A percentile compares a stretch with the other conserved stretches of the same genome.
Evolutionary conservation across 352 stramenopile genomes (phyloP).

Genomic region (Phytophthora fragariaefolia): DNA sequence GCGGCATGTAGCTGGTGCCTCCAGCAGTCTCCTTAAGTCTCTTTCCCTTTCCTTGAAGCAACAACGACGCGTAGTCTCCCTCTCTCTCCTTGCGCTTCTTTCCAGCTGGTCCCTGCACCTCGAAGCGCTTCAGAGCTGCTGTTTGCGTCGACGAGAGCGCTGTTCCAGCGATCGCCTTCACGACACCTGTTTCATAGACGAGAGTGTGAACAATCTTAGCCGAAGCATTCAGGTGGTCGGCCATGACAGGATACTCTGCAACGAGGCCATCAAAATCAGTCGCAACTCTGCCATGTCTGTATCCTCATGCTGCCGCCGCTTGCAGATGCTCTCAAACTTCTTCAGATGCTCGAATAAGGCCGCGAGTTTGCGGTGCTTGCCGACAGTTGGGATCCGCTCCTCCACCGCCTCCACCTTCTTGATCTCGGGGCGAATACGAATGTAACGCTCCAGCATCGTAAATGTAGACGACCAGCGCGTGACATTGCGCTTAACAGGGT

Average conservation of each 20-base stretch:
- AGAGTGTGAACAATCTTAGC: background rate
- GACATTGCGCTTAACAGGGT: background rate
- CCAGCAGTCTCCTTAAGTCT: background rate
- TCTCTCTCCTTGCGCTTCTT: background rate
- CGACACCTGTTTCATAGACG: background rate
- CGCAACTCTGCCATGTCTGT: background rate
- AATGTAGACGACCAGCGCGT: background rate
- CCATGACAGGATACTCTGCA: background rate
- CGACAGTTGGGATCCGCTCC: background rate
- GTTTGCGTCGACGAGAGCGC: background rate
- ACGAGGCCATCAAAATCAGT: background rate
- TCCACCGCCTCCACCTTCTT: background rate
- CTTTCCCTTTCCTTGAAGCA: background rate
- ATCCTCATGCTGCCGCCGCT: background rate
- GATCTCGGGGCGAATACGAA: background rate
- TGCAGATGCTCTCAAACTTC: background rate
- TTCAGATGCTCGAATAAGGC: background rate
- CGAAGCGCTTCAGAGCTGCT: background rate
- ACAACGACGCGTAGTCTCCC: background rate
- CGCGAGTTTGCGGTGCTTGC: background rate
- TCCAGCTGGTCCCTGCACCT: background rate
- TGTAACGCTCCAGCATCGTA: background rate
- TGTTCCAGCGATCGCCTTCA: background rate
- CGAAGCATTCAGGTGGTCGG: background rate
- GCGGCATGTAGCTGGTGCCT: background rate